Evolutionary conservation across 176 grass and related monocot genomes (phyloP).

Genomic region (Olyra latifolia): DNA sequence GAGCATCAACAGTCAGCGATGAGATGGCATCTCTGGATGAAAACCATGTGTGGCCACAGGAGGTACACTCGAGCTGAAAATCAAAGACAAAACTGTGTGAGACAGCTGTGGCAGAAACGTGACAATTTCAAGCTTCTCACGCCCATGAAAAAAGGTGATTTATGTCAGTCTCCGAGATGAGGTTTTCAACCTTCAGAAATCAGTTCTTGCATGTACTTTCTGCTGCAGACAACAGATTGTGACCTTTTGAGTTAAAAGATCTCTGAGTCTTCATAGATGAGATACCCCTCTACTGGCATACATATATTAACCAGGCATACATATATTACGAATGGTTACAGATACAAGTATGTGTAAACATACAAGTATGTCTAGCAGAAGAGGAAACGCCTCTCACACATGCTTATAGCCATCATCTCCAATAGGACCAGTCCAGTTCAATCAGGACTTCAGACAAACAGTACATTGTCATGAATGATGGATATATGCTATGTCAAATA

Average conservation of each 20-base stretch:
- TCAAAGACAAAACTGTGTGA: background rate
- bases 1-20: conserved; percentile 55
- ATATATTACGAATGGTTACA: background rate
- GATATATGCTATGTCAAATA: background rate
- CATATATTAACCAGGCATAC: background rate
- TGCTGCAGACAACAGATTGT: background rate
- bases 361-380: background rate
- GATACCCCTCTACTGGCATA: background rate
- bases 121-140: background rate
- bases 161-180: background rate
- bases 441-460: background rate
- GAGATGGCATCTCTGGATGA: conserved; percentile 76
- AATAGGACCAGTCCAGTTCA: conserved; percentile 3
- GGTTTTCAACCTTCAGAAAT: conserved; percentile 5
- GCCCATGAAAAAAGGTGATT: background rate
- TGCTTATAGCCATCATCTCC: background rate
- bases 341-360: background rate
- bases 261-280: background rate
- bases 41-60: conserved; percentile 82
- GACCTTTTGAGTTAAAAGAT: background rate
- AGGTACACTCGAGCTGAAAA: conserved; percentile 77
- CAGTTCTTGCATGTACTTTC: background rate
- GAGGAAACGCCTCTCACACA: background rate
- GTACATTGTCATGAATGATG: background rate
- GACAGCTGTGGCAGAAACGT: background rate